These are phyloP conservation scores for Coemansia aciculifera DNA, from an alignment of 192 early-diverging fungal genomes.

Conservation along the genomic window DNA sequence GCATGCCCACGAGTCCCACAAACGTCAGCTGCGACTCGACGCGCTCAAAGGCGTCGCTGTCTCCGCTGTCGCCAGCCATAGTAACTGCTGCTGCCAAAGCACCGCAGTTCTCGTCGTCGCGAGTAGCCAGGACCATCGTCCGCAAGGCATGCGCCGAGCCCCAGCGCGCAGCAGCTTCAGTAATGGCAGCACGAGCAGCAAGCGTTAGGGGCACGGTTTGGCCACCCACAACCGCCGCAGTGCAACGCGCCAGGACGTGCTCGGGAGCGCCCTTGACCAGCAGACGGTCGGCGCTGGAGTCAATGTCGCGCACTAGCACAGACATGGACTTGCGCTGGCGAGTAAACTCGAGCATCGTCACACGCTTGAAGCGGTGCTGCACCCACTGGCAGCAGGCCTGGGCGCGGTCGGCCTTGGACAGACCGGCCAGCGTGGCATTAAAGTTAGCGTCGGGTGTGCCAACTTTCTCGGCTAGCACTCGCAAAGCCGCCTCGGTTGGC, in stretches of 20 bases:
- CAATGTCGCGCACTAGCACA: slow-evolving; percentile 64
- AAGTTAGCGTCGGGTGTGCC: slow-evolving; percentile 70
- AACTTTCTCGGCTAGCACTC: slow-evolving; percentile 91
- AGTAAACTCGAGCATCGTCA: slow-evolving; percentile 86
- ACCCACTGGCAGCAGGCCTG: slow-evolving; percentile 77
- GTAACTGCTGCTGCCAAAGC: slow-evolving; percentile 58
- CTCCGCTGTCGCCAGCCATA: slow-evolving; percentile 24
- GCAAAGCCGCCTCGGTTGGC: slow-evolving; percentile 97
- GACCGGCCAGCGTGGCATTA: slow-evolving; percentile 59
- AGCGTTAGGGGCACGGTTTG: slow-evolving; percentile 64
- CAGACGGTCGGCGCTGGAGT: slow-evolving; percentile 38
- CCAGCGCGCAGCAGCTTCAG: slow-evolving; percentile 69
- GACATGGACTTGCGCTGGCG: slow-evolving; percentile 99
- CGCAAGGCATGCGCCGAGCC: slow-evolving; percentile 79
- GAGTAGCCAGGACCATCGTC: slow-evolving; percentile 86
- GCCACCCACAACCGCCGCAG: slow-evolving; percentile 39
- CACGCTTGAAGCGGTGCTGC: slow-evolving; percentile 60
- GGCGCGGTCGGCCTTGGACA: slow-evolving; percentile 60
- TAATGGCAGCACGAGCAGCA: slow-evolving; percentile 60
- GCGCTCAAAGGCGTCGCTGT: slow-evolving; percentile 54
- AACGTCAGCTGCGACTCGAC: slow-evolving; percentile 90
- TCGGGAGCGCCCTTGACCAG: slow-evolving; percentile 97
- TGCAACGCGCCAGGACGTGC: slow-evolving; percentile 85
- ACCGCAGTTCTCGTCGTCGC: slow-evolving; percentile 58
- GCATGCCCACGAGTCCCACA: slow-evolving; percentile 93